These are phyloP conservation scores for Rutstroemia sp. DNA, from an alignment of 2,329 filamentous ascomycete species.

Conservation along the genomic window DNA sequence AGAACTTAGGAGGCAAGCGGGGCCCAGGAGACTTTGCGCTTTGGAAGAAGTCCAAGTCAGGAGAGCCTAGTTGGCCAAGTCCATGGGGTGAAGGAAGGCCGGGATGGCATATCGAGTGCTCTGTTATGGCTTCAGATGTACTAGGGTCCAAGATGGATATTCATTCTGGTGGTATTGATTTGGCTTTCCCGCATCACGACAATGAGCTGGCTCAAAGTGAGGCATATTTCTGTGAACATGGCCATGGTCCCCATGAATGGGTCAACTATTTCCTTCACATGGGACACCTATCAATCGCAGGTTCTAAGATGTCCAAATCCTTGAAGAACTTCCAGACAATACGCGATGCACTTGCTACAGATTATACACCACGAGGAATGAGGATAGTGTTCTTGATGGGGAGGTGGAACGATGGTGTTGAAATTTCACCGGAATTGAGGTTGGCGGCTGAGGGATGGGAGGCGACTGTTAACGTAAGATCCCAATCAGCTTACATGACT, in stretches of 20 bases:
- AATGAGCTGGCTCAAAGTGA: slow-evolving; percentile 89
- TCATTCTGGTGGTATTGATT: slow-evolving; percentile 75
- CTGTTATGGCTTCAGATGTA: slow-evolving; percentile 88
- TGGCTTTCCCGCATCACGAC: slow-evolving; percentile 87
- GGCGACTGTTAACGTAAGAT: slow-evolving; percentile 31
- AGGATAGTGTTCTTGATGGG: slow-evolving; percentile 83
- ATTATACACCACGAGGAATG: slow-evolving; percentile 71
- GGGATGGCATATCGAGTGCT: slow-evolving; percentile 97
- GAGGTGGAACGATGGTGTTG: slow-evolving; percentile 83
- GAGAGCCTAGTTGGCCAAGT: slow-evolving; percentile 85
- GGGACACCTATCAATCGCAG: slow-evolving; percentile 83
- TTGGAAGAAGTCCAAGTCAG: slow-evolving; percentile 88
- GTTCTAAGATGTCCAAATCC: slow-evolving; percentile 93
- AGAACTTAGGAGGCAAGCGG: slow-evolving; percentile 46
- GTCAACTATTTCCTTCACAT: slow-evolving; percentile 78
- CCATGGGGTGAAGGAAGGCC: slow-evolving; percentile 83
- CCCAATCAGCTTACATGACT: slow-evolving; percentile 4
- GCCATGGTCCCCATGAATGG: slow-evolving; percentile 8
- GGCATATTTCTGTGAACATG: slow-evolving; percentile 51
- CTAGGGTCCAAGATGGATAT: slow-evolving; percentile 82
- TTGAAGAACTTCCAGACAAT: slow-evolving; percentile 96
- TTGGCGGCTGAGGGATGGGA: slow-evolving; percentile 73
- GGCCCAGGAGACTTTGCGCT: slow-evolving; percentile 80
- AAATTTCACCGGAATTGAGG: slow-evolving; percentile 79
- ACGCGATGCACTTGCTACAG: slow-evolving; percentile 63